Evolutionary conservation across 805 yeast species (phyloP), one percentile per base, ranked within the genome.

Genomic region (Ogataea nitratoaversa): DNA sequence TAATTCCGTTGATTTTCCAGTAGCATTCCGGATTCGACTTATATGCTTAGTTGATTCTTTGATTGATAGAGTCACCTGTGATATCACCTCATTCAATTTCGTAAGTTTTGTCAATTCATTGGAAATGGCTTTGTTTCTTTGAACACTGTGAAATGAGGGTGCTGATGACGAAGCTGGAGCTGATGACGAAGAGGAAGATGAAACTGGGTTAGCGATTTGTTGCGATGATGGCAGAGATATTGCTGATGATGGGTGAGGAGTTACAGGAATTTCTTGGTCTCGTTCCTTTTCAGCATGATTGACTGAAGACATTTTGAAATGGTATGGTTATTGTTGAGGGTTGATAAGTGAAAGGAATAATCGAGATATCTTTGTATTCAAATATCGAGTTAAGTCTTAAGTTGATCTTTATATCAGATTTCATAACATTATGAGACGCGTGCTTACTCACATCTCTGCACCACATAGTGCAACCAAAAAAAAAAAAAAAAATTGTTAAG

Each of bases 1-100:
- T 19, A 81, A 60, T 19, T 65, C 47, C 37, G 47, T 47, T 8
- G 56, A 47, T 25, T 48, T 50, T 19, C 40, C 33, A 4, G 48
- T 43, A 23, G 52, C 38, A 11, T 47, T 47, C 20, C 43, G 42
- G 33, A 54, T 41, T 13, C 47, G 33, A 8, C 33, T 30, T 24
- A 54, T 40, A 30, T 54, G 42, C 29, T 37, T 43, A 9, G 47
- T 37, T 6, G 51, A 44, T 35, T 47, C 50, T 19, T 35, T 43
- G 18, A 54, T 43, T 19, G 58, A 48, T 14, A 39, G 28, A 16
- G 42, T 42, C n/a, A 52, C 45, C 24, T 45, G 48, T 14, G 43
- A 37, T 9, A 54, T 29, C 8, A 48, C 47, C 7, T 36, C 43
- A 36, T 51, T 52, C 30, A 54, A 38, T 30, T 47, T 42, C 6